phyloP scores from a whole-genome alignment of 2,329 filamentous ascomycete species.

The Hymenoscyphus linearis region DNA sequence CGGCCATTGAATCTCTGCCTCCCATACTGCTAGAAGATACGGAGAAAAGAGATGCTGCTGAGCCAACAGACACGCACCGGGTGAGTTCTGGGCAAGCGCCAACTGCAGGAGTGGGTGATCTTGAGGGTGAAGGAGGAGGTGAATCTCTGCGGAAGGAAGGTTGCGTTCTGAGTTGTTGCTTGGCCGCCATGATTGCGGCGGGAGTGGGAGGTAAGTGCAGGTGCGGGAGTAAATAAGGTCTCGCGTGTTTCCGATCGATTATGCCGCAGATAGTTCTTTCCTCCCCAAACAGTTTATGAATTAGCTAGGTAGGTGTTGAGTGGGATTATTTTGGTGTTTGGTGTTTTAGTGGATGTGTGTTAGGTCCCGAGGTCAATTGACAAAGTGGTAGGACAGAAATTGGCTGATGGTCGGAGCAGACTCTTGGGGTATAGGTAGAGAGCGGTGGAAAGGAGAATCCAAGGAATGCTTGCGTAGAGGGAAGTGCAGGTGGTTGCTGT shows the following conservation, averaged over 20 bases:
- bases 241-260: conserved; percentile 13
- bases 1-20: conserved; percentile 49
- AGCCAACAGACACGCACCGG: conserved; percentile 58
- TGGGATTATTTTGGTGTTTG: neutral
- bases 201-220: neutral
- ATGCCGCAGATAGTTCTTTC: conserved; percentile 7
- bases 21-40: conserved; percentile 32
- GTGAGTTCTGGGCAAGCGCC: conserved; percentile 53
- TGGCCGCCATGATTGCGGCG: conserved; percentile 37
- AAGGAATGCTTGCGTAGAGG: neutral
- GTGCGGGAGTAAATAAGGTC: neutral
- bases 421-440: neutral
- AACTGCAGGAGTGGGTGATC: conserved; percentile 57
- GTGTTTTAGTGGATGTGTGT: neutral
- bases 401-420: neutral
- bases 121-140: conserved; percentile 63
- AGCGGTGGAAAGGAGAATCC: neutral
- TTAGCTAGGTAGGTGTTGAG: neutral
- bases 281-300: neutral
- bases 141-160: conserved; percentile 38
- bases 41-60: conserved; percentile 45
- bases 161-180: conserved; percentile 24
- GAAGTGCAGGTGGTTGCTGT: conserved; percentile 14
- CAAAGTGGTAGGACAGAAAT: neutral
- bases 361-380: too few relatives aligned